These are phyloP conservation scores for Zangia roseola DNA, from an alignment of 768 basidiomycete genomes.

Conservation along the genomic window DNA sequence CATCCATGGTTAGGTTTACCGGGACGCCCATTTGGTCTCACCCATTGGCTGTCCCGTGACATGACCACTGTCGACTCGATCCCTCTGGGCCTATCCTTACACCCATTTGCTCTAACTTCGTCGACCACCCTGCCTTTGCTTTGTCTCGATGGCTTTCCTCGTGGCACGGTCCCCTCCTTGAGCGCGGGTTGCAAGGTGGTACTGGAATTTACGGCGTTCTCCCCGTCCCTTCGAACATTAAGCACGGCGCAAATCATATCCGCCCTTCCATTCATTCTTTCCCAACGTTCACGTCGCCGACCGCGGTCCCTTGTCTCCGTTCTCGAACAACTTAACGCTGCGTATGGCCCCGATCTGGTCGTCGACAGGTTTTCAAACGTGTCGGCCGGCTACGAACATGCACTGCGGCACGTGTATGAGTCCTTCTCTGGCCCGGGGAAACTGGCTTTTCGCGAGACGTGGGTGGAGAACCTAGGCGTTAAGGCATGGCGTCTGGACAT, in stretches of 20 bases:
- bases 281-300: conserved; percentile 34
- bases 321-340: conserved; percentile 34
- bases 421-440: conserved; percentile 9
- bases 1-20: background rate
- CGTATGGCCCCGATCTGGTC: conserved; percentile 19
- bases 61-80: background rate
- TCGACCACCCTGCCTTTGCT: conserved; percentile 10
- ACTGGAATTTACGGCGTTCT: conserved; percentile 41
- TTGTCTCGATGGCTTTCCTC: conserved; percentile 24
- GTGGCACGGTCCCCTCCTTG: conserved; percentile 11
- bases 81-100: conserved; percentile 13
- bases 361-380: conserved; percentile 41
- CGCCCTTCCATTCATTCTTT: conserved; percentile 43
- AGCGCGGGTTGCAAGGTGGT: conserved; percentile 17
- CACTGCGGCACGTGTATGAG: conserved; percentile 8
- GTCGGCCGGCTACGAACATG: conserved; percentile 33
- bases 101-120: conserved; percentile 3
- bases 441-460: conserved; percentile 12
- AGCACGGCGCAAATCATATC: conserved; percentile 41
- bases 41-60: background rate
- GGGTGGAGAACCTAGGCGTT: conserved; percentile 25
- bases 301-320: conserved; percentile 38
- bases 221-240: conserved; percentile 33
- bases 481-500: conserved; percentile 46
- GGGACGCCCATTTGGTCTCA: background rate